These are phyloP conservation scores for Viridothelium virens DNA, from an alignment of 495 filamentous ascomycete species.

Conservation along the genomic window DNA sequence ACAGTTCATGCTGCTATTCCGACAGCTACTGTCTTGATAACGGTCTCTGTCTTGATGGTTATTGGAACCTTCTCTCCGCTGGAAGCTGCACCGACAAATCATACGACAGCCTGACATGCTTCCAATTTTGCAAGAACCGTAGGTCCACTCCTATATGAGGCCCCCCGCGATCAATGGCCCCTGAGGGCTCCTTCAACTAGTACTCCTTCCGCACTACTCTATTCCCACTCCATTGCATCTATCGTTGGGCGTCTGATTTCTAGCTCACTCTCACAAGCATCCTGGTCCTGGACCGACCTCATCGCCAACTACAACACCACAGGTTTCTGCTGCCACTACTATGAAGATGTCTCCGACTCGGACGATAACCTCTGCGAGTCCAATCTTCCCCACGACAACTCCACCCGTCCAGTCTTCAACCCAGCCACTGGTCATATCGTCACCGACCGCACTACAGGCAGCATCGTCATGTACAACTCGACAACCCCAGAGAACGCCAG, in stretches of 20 bases:
- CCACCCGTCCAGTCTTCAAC: conserved; percentile 8
- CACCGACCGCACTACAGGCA: background rate
- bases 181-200: background rate
- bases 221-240: background rate
- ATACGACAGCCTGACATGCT: conserved; percentile 1
- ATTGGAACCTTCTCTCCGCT: conserved; percentile 4
- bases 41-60: background rate
- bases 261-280: background rate
- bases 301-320: conserved; percentile 10
- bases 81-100: conserved; percentile 6
- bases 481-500: background rate
- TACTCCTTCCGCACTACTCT: background rate
- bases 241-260: background rate
- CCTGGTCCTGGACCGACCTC: conserved; percentile 8
- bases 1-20: conserved; percentile 9
- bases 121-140: conserved; percentile 9
- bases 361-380: background rate
- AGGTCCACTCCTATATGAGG: background rate
- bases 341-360: background rate
- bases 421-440: conserved; percentile 1
- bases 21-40: conserved; percentile 7
- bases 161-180: background rate
- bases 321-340: conserved; percentile 6
- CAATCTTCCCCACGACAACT: background rate
- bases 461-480: conserved; percentile 8